These are phyloP conservation scores for Eutypa lata DNA, from an alignment of 2,329 filamentous ascomycete species.

Conservation along the genomic window DNA sequence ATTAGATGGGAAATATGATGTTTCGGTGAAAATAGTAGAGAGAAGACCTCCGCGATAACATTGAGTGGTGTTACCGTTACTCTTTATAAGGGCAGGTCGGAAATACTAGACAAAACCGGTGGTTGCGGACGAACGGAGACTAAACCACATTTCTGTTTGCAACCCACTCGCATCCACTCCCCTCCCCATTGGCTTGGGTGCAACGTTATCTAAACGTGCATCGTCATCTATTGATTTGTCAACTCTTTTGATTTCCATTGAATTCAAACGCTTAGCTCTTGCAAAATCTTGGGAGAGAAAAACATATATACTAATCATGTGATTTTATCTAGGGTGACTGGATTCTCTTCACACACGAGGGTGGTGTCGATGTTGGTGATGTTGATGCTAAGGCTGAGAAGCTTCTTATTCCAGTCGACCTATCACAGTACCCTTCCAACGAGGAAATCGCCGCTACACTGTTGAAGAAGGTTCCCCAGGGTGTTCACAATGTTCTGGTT, in stretches of 20 bases:
- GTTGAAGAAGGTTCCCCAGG: conserved; percentile 89
- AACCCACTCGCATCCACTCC: conserved; percentile 23
- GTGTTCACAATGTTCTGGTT: conserved; percentile 95
- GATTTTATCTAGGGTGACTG: conserved; percentile 79
- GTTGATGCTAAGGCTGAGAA: conserved; percentile 99
- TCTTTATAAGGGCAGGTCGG: conserved; percentile 20
- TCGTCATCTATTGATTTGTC: background rate
- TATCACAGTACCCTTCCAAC: conserved; percentile 92
- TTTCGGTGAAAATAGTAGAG: conserved; percentile 4
- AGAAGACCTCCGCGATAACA: conserved; percentile 8
- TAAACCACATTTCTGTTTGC: conserved; percentile 35
- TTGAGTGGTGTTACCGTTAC: conserved; percentile 12
- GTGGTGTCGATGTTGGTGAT: conserved; percentile 99
- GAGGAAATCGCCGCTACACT: conserved; percentile 82
- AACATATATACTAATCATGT: conserved; percentile 9
- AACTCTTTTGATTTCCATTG: too few species aligned
- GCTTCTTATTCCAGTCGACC: conserved; percentile 93
- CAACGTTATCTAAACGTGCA: conserved; percentile 1
- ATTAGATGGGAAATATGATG: background rate
- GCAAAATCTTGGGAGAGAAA: too few species aligned
- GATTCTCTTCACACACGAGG: conserved; percentile 99
- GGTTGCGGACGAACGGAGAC: conserved; percentile 41
- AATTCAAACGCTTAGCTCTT: too few species aligned
- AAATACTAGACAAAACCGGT: conserved; percentile 16
- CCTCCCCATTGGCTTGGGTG: conserved; percentile 6